A percentile compares a stretch with the other conserved stretches of the same genome.
phyloP scores from a whole-genome alignment of 805 yeast species.

The Lachancea meyersii region DNA sequence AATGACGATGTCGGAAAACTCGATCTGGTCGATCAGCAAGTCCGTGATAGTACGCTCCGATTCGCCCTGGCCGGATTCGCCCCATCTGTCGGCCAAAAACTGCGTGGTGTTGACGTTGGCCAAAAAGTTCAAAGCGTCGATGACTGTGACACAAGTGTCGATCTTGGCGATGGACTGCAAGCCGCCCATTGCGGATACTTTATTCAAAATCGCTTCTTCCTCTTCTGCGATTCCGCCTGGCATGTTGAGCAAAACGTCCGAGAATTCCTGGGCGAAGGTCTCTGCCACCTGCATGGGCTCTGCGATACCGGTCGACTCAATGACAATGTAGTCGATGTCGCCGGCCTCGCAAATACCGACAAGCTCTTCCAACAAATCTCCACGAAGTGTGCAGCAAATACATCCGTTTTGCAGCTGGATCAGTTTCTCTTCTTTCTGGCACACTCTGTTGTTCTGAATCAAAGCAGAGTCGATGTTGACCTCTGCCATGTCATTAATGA shows the following conservation, averaged over 20 bases:
- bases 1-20: slow-evolving; percentile 41
- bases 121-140: slow-evolving; percentile 39
- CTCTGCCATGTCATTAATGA: slow-evolving; percentile 41
- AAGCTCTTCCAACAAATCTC: slow-evolving; percentile 41
- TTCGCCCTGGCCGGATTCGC: slow-evolving; percentile 37
- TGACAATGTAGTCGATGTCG: slow-evolving; percentile 38
- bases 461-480: slow-evolving; percentile 41
- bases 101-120: slow-evolving; percentile 41
- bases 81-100: slow-evolving; percentile 37
- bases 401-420: slow-evolving; percentile 45
- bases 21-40: slow-evolving; percentile 42
- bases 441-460: slow-evolving; percentile 36
- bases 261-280: slow-evolving; percentile 41
- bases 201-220: slow-evolving; percentile 17
- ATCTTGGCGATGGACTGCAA: slow-evolving; percentile 35
- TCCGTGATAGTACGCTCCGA: slow-evolving; percentile 42
- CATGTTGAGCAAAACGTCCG: slow-evolving; percentile 31
- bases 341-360: slow-evolving; percentile 33
- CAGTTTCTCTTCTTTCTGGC: slow-evolving; percentile 38
- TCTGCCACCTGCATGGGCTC: slow-evolving; percentile 49
- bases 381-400: slow-evolving; percentile 44
- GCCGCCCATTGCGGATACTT: slow-evolving; percentile 37
- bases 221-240: slow-evolving; percentile 20
- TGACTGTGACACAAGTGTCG: slow-evolving; percentile 44
- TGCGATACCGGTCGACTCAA: slow-evolving; percentile 43